Evolutionary conservation across 2,329 filamentous ascomycete species (phyloP), one percentile per base, ranked within the genome.

Genomic region (Sporothrix variecibatus): DNA sequence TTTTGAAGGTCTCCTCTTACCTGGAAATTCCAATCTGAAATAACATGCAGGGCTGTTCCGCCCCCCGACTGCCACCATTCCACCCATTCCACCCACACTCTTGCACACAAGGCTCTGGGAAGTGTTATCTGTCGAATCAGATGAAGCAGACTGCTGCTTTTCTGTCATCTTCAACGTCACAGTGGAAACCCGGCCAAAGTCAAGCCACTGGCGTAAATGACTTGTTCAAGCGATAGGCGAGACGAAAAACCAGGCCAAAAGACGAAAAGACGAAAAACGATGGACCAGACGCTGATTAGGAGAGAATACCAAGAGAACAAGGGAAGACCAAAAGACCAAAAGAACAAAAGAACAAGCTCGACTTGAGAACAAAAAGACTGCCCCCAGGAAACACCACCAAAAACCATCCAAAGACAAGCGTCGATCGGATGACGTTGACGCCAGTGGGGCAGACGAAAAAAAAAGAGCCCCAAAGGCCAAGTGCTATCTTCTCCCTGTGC

Each of bases 361-460:
- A 26, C n/a, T 56, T 56, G 51, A 56, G 34, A 43, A 43, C 38
- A 43, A 43, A 65, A 65, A 17, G n/a, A 64, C 51, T 56, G 4
- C n/a, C 4, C n/a, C 8, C 40, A 46, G 12, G 12, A 46, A 46
- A 17, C 43, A 46, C 7, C n/a, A n/a, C n/a, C n/a, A n/a, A 17
- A 15, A 17, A 15, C 43, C 15, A 49, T 20, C 43, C 15, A 12
- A 49, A 49, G 43, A 49, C 43, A 69, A 69, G 43, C 43, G 40
- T 51, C 65, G 65, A 53, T 51, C 43, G 17, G 67, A 53, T 71
- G 67, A 53, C 67, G 67, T 70, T 58, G 67, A 26, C 60, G 34
- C 31, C 46, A 26, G 26, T 69, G 58, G 65, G 28, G 43, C 65
- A 8, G 38, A n/a, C 31, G 20, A 40, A 23, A 43, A 40, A n/a